These are phyloP conservation scores for Ophiorrhiza pumila DNA, from an alignment of 257 asterid species.

Conservation along the genomic window DNA sequence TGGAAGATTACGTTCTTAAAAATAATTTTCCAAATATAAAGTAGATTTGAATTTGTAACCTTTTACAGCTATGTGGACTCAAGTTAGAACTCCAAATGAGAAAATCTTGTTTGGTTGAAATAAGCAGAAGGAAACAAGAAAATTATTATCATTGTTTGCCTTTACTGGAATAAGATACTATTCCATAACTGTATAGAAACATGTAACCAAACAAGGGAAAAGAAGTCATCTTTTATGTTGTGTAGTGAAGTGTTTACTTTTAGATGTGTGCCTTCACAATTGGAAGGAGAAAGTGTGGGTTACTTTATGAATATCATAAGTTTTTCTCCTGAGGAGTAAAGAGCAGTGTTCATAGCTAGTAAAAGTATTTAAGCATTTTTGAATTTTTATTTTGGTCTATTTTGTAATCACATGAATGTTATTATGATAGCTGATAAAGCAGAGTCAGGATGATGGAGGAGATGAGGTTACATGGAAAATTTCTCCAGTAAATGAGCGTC, in stretches of 20 bases:
- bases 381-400: background rate
- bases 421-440: slow-evolving; percentile 65
- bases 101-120: background rate
- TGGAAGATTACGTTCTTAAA: background rate
- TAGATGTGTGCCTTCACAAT: background rate
- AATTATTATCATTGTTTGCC: background rate
- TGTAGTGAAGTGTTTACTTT: background rate
- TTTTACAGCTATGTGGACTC: background rate
- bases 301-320: background rate
- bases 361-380: background rate
- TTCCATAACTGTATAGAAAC: background rate
- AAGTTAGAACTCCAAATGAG: background rate
- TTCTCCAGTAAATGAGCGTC: slow-evolving; percentile 88
- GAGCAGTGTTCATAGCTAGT: background rate
- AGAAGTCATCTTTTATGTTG: background rate
- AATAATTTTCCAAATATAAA: background rate
- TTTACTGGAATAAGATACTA: background rate
- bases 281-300: background rate
- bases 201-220: background rate
- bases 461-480: slow-evolving; percentile 92
- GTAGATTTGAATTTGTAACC: background rate
- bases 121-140: background rate
- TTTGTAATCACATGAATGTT: slow-evolving; percentile 2
- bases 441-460: slow-evolving; percentile 85
- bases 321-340: background rate